A percentile compares a stretch with the other conserved stretches of the same genome.
These are phyloP conservation scores for Sabuloglossum arenarium DNA, from an alignment of 495 filamentous ascomycete species.

Conservation along the genomic window DNA sequence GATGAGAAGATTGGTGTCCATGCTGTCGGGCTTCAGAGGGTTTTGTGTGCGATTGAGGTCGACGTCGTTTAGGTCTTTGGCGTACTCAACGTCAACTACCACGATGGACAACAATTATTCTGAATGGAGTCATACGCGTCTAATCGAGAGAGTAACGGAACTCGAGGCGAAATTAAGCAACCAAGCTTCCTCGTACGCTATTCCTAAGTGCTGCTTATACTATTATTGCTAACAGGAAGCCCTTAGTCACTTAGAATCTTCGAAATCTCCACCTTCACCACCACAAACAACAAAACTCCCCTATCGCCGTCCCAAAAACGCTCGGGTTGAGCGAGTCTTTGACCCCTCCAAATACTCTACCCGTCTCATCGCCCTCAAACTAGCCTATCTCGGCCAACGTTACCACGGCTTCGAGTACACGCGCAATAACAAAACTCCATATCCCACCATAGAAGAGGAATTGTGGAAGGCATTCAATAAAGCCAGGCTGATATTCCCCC, in stretches of 20 bases:
- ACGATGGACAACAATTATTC: conserved; percentile 20
- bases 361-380: conserved; percentile 71
- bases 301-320: conserved; percentile 4
- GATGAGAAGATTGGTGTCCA: neutral
- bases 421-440: conserved; percentile 35
- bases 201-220: neutral
- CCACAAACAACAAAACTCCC: conserved; percentile 3
- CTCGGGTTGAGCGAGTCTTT: conserved; percentile 23
- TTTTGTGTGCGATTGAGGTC: neutral
- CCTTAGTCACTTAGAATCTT: conserved; percentile 1
- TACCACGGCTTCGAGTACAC: conserved; percentile 88
- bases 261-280: neutral
- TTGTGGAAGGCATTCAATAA: conserved; percentile 76
- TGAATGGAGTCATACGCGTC: conserved; percentile 40
- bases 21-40: neutral
- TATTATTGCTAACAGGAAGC: neutral
- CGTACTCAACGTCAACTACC: neutral
- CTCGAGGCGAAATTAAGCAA: conserved; percentile 40
- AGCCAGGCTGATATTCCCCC: conserved; percentile 57
- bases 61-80: neutral
- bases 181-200: conserved; percentile 20
- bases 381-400: conserved; percentile 75
- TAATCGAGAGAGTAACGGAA: conserved; percentile 41
- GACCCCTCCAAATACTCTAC: conserved; percentile 67
- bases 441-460: conserved; percentile 76